A percentile compares a stretch with the other conserved stretches of the same genome.
Conservation (phyloP, 2,329 filamentous ascomycete genomes). For the Xylaria sp. region DNA sequence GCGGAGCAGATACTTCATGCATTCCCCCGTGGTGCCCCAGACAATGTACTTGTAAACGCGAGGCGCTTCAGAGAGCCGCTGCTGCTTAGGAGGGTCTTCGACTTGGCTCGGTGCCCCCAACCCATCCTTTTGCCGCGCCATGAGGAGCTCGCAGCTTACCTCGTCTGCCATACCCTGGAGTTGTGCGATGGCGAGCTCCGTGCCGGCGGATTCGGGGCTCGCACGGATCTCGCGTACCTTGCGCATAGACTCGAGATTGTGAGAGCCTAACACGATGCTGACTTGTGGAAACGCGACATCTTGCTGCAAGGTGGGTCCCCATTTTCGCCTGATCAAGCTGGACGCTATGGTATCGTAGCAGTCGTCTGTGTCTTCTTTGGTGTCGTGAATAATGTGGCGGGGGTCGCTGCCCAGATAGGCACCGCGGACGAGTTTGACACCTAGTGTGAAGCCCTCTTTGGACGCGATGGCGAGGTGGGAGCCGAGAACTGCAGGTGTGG, state of each 20-base stretch:
- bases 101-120: not conserved
- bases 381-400: slow-evolving; percentile 72
- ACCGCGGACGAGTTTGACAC: slow-evolving; percentile 77
- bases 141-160: slow-evolving; percentile 70
- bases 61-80: slow-evolving; percentile 30
- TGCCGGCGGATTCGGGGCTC: slow-evolving; percentile 46
- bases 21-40: slow-evolving; percentile 77
- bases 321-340: slow-evolving; percentile 68
- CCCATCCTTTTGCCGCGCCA: slow-evolving; percentile 17
- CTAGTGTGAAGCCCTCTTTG: slow-evolving; percentile 67
- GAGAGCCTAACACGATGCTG: slow-evolving; percentile 76
- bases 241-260: slow-evolving; percentile 77
- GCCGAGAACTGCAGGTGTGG: slow-evolving; percentile 60
- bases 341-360: slow-evolving; percentile 76
- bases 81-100: too few relatives aligned
- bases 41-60: slow-evolving; percentile 70
- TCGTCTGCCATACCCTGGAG: slow-evolving; percentile 97
- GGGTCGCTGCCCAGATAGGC: slow-evolving; percentile 76
- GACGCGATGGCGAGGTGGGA: slow-evolving; percentile 65
- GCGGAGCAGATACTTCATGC: slow-evolving; percentile 81
- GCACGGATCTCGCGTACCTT: slow-evolving; percentile 59
- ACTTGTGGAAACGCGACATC: slow-evolving; percentile 58
- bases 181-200: slow-evolving; percentile 71
- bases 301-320: slow-evolving; percentile 59
- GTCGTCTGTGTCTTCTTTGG: slow-evolving; percentile 71